A percentile compares a stretch with the other conserved stretches of the same genome.
phyloP scores from a whole-genome alignment of 1,284 basidiomycete genomes.

The Ceraceosorus bombacis region DNA sequence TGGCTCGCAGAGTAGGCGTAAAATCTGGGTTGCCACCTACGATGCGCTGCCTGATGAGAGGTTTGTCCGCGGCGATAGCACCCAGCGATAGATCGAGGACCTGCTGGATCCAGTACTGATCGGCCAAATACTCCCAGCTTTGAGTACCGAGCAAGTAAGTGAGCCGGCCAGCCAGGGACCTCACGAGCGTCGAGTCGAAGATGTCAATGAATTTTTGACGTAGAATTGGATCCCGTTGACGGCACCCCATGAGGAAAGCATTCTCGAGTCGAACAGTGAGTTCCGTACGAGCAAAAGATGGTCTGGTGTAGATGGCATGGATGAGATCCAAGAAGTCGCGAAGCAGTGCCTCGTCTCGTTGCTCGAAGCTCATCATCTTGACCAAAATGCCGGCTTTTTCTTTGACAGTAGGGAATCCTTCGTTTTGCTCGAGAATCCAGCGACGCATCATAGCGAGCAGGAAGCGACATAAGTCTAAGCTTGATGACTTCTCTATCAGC shows the following conservation, averaged over 20 bases:
- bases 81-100: slow-evolving; percentile 84
- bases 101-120: slow-evolving; percentile 91
- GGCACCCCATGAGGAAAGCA: slow-evolving; percentile 85
- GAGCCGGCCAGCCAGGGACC: slow-evolving; percentile 70
- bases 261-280: slow-evolving; percentile 87
- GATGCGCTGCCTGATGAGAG: slow-evolving; percentile 17
- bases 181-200: slow-evolving; percentile 79
- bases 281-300: slow-evolving; percentile 77
- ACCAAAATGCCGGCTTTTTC: slow-evolving; percentile 85
- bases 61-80: slow-evolving; percentile 30
- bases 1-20: slow-evolving; percentile 18
- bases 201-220: slow-evolving; percentile 84
- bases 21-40: slow-evolving; percentile 15
- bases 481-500: slow-evolving; percentile 88
- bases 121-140: slow-evolving; percentile 88
- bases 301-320: slow-evolving; percentile 87
- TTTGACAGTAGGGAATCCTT: slow-evolving; percentile 69
- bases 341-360: slow-evolving; percentile 63
- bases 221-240: slow-evolving; percentile 69
- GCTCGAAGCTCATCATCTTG: slow-evolving; percentile 83
- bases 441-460: slow-evolving; percentile 78
- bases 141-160: slow-evolving; percentile 88
- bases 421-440: slow-evolving; percentile 66
- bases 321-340: slow-evolving; percentile 82
- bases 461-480: slow-evolving; percentile 69